Base-by-base conservation (phyloP, 768 basidiomycete genomes). In the Pleurotus giganteus region DNA sequence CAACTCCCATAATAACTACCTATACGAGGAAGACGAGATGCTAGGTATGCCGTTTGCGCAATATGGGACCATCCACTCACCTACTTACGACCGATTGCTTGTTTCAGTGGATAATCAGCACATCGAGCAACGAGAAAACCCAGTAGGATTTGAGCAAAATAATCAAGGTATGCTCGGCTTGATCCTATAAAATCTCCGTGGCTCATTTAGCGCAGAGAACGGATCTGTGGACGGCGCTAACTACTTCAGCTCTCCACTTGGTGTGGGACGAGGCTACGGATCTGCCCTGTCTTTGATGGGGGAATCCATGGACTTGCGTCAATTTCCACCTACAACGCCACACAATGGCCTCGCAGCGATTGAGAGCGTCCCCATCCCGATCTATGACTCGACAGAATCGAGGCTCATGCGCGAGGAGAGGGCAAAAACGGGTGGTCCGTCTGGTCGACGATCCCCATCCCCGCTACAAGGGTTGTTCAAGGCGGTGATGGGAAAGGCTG, bases 1-100 rank as follows among this genome's bases (percentile, higher is more conserved):
- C 17, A 51, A 51, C n/a, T 51, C 49, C 17, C 31, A 51, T 17
- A 51, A 51, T 51, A 37, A 45, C 12, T 28, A 45, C 17, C 19
- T 45, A 27, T 45, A 41, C 39, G 39, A 21, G n/a, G 31, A 51
- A 11, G 31, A 51, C 7, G 49, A 23, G 4, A 15, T 36, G 28
- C 28, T 29, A 28, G 26, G 46, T 47, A 32, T 5, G 23, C n/a
- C n/a, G 3, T 13, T 23, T 11, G 42, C n/a, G 1, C 15, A 34
- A 34, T 8, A 34, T 7, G 32, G 32, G 7, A 8, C 8, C 15
- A 34, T 34, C 15, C 7, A 34, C 32, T 34, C 8, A 34, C 15
- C 32, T 34, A 34, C 32, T 8, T 34, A 7, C 7, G 8, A 8
- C 32, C 32, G 15, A 15, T 8, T 34, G 32, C 32, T 34, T 7